Evolutionary conservation across 257 asterid genomes (phyloP).

Genomic region (Euphrasia confusa): DNA sequence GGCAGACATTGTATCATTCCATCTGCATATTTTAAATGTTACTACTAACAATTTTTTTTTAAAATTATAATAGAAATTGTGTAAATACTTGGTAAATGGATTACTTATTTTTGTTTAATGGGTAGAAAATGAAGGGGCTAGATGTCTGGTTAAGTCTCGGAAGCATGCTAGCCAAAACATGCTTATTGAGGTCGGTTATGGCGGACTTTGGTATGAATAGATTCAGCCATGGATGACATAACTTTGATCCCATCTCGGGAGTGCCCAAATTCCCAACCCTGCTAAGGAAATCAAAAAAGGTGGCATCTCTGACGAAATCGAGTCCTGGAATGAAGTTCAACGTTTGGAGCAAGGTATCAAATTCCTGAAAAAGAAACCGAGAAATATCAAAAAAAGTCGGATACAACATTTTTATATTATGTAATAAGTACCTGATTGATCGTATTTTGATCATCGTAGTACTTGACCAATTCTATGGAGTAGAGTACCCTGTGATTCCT

Average conservation of each 20-base stretch:
- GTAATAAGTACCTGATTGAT: no score
- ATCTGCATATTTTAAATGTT: slow-evolving; percentile 24
- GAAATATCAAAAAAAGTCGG: no score
- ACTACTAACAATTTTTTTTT: no score
- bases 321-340: slow-evolving; percentile 30
- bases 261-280: slow-evolving; percentile 27
- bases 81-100: slow-evolving; percentile 6
- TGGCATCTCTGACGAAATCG: slow-evolving; percentile 22
- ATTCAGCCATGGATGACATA: slow-evolving; percentile 82
- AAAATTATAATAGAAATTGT: no score
- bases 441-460: slow-evolving; percentile 35
- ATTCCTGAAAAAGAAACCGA: no score
- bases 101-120: slow-evolving; percentile 46
- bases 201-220: slow-evolving; percentile 66
- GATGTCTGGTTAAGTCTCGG: slow-evolving; percentile 36
- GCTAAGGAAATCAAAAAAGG: slow-evolving; percentile 27
- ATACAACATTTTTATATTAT: no score
- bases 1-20: slow-evolving; percentile 44
- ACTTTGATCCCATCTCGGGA: slow-evolving; percentile 26
- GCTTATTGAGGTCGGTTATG: slow-evolving; percentile 51
- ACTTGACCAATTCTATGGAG: slow-evolving; percentile 48
- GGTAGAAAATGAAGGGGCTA: slow-evolving; percentile 60
- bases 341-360: slow-evolving; percentile 22
- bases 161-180: slow-evolving; percentile 48
- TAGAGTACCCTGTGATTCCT: slow-evolving; percentile 39